phyloP scores from a whole-genome alignment of 495 filamentous ascomycete species.

The Aspergillus panamensis region DNA sequence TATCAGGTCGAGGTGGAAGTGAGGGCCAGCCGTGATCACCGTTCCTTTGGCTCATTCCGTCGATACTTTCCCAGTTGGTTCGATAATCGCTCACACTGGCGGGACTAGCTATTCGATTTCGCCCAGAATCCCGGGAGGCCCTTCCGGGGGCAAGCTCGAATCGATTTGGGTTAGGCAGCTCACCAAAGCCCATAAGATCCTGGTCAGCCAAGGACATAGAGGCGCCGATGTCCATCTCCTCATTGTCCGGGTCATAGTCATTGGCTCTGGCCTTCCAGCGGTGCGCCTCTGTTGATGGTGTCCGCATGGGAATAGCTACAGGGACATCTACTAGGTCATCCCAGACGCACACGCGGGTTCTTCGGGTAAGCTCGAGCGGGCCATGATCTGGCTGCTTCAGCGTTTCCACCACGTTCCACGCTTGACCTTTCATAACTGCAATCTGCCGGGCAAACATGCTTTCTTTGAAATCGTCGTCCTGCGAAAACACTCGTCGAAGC shows the following conservation, averaged over 20 bases:
- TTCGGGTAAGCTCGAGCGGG: constrained; percentile 84
- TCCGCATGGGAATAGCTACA: constrained; percentile 82
- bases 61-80: constrained; percentile 28
- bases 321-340: constrained; percentile 96
- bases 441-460: constrained; percentile 97
- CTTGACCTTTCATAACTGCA: constrained; percentile 98
- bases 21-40: constrained; percentile 41
- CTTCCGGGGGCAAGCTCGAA: constrained; percentile 71
- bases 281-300: constrained; percentile 72
- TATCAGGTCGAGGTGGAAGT: constrained; percentile 32
- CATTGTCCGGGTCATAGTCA: constrained; percentile 49
- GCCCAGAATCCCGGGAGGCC: constrained; percentile 38
- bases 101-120: constrained; percentile 37
- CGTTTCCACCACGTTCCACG: constrained; percentile 98
- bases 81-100: constrained; percentile 35
- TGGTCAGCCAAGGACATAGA: constrained; percentile 58
- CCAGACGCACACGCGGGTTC: constrained; percentile 93
- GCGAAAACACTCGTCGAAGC: constrained; percentile 76
- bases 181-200: constrained; percentile 74
- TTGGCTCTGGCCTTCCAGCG: constrained; percentile 50
- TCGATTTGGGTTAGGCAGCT: constrained; percentile 76
- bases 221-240: constrained; percentile 90
- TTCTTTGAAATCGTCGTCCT: constrained; percentile 95
- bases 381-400: constrained; percentile 89
- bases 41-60: constrained; percentile 29